Evolutionary conservation across 192 early-diverging fungal species (phyloP).

Genomic region (Backusella circina): DNA sequence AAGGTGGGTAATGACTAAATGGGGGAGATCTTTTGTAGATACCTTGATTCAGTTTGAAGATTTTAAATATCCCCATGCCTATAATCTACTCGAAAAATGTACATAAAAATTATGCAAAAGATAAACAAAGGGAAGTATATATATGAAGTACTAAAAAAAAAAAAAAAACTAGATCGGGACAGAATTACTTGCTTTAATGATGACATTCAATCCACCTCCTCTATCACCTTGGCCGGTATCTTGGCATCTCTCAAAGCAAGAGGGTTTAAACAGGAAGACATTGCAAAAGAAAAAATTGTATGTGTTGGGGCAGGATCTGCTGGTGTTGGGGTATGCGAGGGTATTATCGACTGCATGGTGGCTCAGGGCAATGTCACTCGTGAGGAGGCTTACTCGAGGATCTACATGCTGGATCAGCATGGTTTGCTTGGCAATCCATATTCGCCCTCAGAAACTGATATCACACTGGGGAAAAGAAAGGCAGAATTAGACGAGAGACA

Average conservation of each 20-base stretch:
- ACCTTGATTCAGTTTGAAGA: constrained; percentile 22
- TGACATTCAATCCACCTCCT: constrained; percentile 87
- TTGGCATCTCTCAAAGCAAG: constrained; percentile 41
- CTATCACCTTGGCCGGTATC: constrained; percentile 58
- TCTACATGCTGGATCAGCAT: constrained; percentile 47
- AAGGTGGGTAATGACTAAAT: not conserved
- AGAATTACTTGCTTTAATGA: constrained; percentile 86
- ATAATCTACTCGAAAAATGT: constrained; percentile 20
- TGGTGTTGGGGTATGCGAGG: constrained; percentile 55
- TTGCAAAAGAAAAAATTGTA: constrained; percentile 50
- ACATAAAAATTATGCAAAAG: constrained; percentile 2
- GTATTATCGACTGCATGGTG: constrained; percentile 25
- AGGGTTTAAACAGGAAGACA: constrained; percentile 34
- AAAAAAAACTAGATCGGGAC: constrained; percentile 62
- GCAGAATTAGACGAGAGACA: constrained; percentile 38
- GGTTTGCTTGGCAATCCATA: constrained; percentile 38
- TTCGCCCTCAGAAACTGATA: constrained; percentile 6
- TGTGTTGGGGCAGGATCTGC: constrained; percentile 64
- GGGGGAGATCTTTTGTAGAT: not conserved
- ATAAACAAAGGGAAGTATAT: not conserved
- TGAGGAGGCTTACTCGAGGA: constrained; percentile 40
- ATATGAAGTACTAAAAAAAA: constrained; percentile 62
- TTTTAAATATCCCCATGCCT: constrained; percentile 24
- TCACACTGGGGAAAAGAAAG: not conserved
- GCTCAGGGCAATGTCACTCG: constrained; percentile 17